Evolutionary conservation across 139 green algal species (phyloP), one percentile per base, ranked within the genome.

Genomic region (Coccomyxa sp.): DNA sequence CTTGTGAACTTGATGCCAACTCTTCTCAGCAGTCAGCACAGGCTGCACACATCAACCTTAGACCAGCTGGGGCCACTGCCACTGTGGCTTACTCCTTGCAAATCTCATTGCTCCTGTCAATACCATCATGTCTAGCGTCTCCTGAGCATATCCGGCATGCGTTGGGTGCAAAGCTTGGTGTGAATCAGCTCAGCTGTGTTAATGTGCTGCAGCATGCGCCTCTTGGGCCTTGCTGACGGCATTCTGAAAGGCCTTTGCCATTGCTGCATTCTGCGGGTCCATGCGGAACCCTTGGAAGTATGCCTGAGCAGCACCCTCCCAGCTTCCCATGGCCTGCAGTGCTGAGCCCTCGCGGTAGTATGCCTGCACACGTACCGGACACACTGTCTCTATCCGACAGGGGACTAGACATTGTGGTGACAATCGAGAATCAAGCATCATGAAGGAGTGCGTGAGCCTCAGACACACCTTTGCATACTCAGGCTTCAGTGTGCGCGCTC

Each of bases 281-380:
- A 79, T 34, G n/a, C 71, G 69, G 76, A 64, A 84, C 33, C 34
- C 82, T 34, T 82, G 72, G 39, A 80, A 84, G 68, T 72, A 90
- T 0, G 86, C 86, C 27, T 79, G 68, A 24, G 81, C 86, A 3
- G 86, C 86, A 39, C 83, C 82, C 41, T 88, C 81, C 75, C 73
- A 90, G 22, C 50, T 40, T 44, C 73, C 41, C 44, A 90, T 79
- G 29, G 40, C 78, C 74, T 82, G 36, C 0, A 81, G 81, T 5
- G 86, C 86, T 29, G 24, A 50, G 4, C 86, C 86, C 78, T 90
- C 86, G 0, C 86, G 78, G n/a, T 85, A 90, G 83, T 83, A 88
- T 7, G 81, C 81, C 80, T 81, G 82, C 74, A 78, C 16, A 34
- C 9, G 14, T 29, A 10, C 35, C 41, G 70, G 18, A 54, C 24